Base-by-base conservation (phyloP, 129 eudicot species). In the Scalesia atractyloides region DNA sequence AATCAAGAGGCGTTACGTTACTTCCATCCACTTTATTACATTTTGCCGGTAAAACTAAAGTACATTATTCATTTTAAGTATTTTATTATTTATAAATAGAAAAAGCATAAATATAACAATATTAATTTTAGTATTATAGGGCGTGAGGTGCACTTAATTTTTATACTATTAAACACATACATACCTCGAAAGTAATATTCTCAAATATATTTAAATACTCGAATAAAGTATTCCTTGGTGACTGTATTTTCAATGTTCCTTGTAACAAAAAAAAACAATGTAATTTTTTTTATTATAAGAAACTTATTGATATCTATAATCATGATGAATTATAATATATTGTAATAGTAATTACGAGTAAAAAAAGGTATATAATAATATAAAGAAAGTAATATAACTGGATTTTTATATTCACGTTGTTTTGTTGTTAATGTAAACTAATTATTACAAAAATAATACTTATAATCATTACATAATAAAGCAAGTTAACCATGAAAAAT, bases 1-100 rank as follows among this genome's bases (percentile, higher is more conserved):
- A 70, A 70, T 52, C 37, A 70, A 15, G 16, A 69, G 49, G 19
- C 71, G 48, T 62, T 63, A 78, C 77, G 58, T 43, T 63, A 53
- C 56, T 64, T 52, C 57, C 60, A 53, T 78, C 49, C 10, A 9
- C 77, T 52, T 78, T 71, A 18, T 57, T 18, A 33, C 60, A 56
- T 34, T 9, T 76, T 76, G 5, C 62, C 39, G 12, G 52, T 13
- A 3, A 30, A 62, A 46, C 10, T 26, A 17, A 60, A n/a, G 17
- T 24, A 22, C 58, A 59, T 26, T 72, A 1, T 59, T 20, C 0
- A 59, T 59, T 56, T 0, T 3, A 56, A 56, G 62, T 56, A 19
- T 19, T 18, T 19, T 56, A 19, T 19, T 56, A 19, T 56, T 20
- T 19, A 19, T 9, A 56, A 56, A 19, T 16, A 62, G 11, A 39